phyloP scores from a whole-genome alignment of 441 rosid species.

The Monsonia emarginata region DNA sequence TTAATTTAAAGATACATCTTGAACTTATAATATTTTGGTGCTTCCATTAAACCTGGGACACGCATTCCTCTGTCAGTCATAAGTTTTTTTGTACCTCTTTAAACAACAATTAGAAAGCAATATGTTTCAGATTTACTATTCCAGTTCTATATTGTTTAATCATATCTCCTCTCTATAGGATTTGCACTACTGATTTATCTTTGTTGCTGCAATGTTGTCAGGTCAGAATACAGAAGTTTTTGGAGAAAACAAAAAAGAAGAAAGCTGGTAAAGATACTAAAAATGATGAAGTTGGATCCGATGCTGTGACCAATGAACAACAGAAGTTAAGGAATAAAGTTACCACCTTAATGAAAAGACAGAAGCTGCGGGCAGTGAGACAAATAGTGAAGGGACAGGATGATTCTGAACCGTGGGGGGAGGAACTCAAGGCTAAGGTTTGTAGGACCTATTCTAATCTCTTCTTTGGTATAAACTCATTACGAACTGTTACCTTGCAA shows the following conservation, averaged over 20 bases:
- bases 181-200: background rate
- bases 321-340: conserved; percentile 54
- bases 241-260: conserved; percentile 59
- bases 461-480: conserved; percentile 8
- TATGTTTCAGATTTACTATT: background rate
- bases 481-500: background rate
- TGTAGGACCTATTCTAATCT: conserved; percentile 17
- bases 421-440: conserved; percentile 79
- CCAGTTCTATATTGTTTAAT: background rate
- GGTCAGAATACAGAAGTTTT: conserved; percentile 61
- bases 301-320: conserved; percentile 28
- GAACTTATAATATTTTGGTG: background rate
- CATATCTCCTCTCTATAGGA: background rate
- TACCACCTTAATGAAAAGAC: conserved; percentile 45
- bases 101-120: background rate
- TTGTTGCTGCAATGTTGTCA: conserved; percentile 25
- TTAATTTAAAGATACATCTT: background rate
- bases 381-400: conserved; percentile 47
- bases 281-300: background rate
- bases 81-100: background rate
- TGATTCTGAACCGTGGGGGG: conserved; percentile 71
- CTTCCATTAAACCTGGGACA: background rate
- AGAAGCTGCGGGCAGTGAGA: conserved; percentile 51
- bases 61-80: background rate
- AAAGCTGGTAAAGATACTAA: conserved; percentile 25